Base-by-base conservation (phyloP, 768 basidiomycete species). In the Stropharia rugosoannulata region DNA sequence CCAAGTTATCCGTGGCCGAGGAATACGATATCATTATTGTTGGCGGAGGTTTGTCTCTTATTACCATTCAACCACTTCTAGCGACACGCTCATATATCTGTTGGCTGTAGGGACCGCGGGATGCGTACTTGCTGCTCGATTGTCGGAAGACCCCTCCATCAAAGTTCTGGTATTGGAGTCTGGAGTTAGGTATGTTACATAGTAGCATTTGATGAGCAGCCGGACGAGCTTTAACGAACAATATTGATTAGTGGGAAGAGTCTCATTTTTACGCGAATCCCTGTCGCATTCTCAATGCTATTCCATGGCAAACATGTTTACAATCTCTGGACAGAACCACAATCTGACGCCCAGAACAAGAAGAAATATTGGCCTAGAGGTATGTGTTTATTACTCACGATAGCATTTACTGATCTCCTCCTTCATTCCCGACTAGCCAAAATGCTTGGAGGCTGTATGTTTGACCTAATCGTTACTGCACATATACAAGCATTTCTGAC, bases 391-490 rank as follows among this genome's bases (percentile, higher is more conserved):
- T 37, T 3, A 29, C 4, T 22, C 22, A 4, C 49, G 44, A 32
- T 55, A 15, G 7, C 27, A n/a, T n/a, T 38, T 60, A n/a, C 43
- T 36, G 32, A 15, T 15, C 10, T 49, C 43, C 47, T 41, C 41
- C 41, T 9, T 7, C 9, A 42, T 8, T 5, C 9, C 27, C 15
- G 29, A 3, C 12, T 49, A 89, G 87, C 71, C 1, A 88, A 83
- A 63, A 73, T 90, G 65, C 77, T 91, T 5, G 89, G 89, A 19
- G 89, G 89, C 64, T 90, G 89, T 86, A 63, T 67, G 84, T 74
- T 10, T 22, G 43, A 10, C 49, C 19, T 46, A 22, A 19, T 12
- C 32, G 7, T 16, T 12, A 38, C 12, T 37, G n/a, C 27, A 8
- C 11, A 49, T 29, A 16, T 29, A 11, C 32, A n/a, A 18, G 51